Conservation (phyloP, 2,329 filamentous ascomycete genomes). For the Hypomyces perniciosus region DNA sequence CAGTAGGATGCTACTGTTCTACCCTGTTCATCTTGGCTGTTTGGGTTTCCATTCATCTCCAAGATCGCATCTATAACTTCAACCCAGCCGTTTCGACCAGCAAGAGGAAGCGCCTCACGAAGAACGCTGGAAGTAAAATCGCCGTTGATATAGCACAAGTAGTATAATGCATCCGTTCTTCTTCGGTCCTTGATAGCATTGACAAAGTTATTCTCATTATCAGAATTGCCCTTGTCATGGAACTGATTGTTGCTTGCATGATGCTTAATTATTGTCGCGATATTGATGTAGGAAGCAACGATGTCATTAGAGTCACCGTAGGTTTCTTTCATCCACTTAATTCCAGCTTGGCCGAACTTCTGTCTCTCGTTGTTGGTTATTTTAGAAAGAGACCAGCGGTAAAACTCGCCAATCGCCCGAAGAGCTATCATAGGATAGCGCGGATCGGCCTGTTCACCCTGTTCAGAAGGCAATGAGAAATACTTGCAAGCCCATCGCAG, state of each 20-base stretch:
- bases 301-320: neutral
- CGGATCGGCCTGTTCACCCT: neutral
- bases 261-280: neutral
- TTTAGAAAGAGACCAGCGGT: constrained; percentile 7
- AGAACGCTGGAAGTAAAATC: constrained; percentile 4
- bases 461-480: neutral
- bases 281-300: constrained; percentile 5
- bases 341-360: neutral
- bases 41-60: constrained; percentile 10
- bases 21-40: constrained; percentile 12
- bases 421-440: neutral
- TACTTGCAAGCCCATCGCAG: constrained; percentile 4
- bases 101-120: constrained; percentile 12
- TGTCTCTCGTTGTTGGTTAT: neutral
- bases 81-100: constrained; percentile 12
- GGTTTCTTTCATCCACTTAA: constrained; percentile 4
- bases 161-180: constrained; percentile 4
- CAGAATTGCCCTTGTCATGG: neutral
- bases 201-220: neutral
- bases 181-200: constrained; percentile 6
- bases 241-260: neutral
- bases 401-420: constrained; percentile 3
- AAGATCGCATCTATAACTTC: constrained; percentile 11
- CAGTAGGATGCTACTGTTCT: constrained; percentile 14
- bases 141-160: constrained; percentile 5